phyloP scores from a whole-genome alignment of 257 asterid genomes.

The Perilla frutescens region DNA sequence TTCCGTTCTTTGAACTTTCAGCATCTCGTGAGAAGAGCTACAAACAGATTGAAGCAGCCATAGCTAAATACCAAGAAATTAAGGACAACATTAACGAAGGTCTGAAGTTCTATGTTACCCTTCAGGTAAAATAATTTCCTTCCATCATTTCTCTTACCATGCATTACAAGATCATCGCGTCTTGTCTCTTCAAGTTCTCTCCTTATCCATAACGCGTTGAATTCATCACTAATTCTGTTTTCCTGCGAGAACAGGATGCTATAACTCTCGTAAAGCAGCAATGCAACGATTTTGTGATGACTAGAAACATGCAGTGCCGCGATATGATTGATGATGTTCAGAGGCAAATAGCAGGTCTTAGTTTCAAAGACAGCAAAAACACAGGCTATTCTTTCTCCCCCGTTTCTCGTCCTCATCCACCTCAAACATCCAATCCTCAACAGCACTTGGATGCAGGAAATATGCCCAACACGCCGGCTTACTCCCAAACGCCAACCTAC shows the following conservation, averaged over 20 bases:
- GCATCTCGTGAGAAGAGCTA: slow-evolving; percentile 87
- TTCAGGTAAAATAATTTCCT: slow-evolving; percentile 65
- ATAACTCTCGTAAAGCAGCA: slow-evolving; percentile 83
- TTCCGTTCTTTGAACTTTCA: slow-evolving; percentile 43
- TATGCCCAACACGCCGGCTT: slow-evolving; percentile 43
- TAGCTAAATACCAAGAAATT: slow-evolving; percentile 76
- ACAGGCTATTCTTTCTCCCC: slow-evolving; percentile 56
- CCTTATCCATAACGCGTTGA: not conserved
- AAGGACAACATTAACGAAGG: slow-evolving; percentile 94
- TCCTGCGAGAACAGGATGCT: slow-evolving; percentile 69
- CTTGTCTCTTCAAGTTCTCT: not conserved
- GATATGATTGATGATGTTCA: slow-evolving; percentile 93
- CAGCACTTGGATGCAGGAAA: slow-evolving; percentile 47
- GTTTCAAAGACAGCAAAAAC: slow-evolving; percentile 67
- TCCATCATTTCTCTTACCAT: not conserved
- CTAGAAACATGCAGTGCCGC: slow-evolving; percentile 84
- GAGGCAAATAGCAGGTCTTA: slow-evolving; percentile 81
- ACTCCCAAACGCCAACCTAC: slow-evolving; percentile 55
- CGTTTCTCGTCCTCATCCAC: slow-evolving; percentile 52
- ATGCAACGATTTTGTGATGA: slow-evolving; percentile 88
- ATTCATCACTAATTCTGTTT: slow-evolving; percentile 6
- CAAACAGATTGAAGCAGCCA: slow-evolving; percentile 87
- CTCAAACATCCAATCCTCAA: slow-evolving; percentile 58
- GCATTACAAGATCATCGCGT: not conserved
- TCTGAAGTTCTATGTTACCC: slow-evolving; percentile 86